Percentiles rank a stretch among this genome's conserved stretches.
Evolutionary conservation across 2,329 filamentous ascomycete species (phyloP).

Genomic region (Venturia carpophila): DNA sequence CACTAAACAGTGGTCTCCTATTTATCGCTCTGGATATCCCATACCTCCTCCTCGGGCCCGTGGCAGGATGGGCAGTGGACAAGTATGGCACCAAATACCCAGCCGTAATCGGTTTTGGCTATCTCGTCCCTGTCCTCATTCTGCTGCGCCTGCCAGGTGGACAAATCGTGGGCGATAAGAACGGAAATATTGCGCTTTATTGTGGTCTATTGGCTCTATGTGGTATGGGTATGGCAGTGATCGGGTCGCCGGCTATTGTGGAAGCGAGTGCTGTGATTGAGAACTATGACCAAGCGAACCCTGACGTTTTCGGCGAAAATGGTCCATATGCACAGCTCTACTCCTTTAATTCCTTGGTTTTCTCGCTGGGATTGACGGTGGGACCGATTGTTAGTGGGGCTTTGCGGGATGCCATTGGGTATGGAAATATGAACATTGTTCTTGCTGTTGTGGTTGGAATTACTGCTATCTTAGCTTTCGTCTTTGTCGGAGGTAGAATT

Average conservation of each 20-base stretch:
- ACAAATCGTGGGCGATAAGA: background rate
- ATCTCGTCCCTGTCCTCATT: conserved; percentile 52
- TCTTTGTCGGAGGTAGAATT: conserved; percentile 40
- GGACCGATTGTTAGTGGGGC: conserved; percentile 51
- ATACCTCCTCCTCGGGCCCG: conserved; percentile 9
- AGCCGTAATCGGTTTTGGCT: conserved; percentile 45
- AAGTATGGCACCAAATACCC: conserved; percentile 6
- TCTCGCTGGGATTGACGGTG: conserved; percentile 50
- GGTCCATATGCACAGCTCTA: conserved; percentile 60
- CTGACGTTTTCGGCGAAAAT: conserved; percentile 46
- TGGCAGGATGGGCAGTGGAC: conserved; percentile 13
- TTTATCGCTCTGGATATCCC: conserved; percentile 14
- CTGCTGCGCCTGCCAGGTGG: conserved; percentile 49
- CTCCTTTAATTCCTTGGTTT: conserved; percentile 56
- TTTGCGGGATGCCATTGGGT: conserved; percentile 45
- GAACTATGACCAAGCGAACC: conserved; percentile 48
- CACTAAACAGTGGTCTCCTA: conserved; percentile 26
- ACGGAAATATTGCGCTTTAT: conserved; percentile 37
- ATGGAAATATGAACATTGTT: conserved; percentile 50
- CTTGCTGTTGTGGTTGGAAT: conserved; percentile 40
- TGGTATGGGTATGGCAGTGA: conserved; percentile 46
- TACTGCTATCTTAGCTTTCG: conserved; percentile 38
- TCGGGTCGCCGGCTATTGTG: conserved; percentile 49
- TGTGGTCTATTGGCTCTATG: conserved; percentile 39
- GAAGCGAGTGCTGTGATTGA: conserved; percentile 50